phyloP scores from a whole-genome alignment of 306 rosid genomes.

The Malus asiatica region DNA sequence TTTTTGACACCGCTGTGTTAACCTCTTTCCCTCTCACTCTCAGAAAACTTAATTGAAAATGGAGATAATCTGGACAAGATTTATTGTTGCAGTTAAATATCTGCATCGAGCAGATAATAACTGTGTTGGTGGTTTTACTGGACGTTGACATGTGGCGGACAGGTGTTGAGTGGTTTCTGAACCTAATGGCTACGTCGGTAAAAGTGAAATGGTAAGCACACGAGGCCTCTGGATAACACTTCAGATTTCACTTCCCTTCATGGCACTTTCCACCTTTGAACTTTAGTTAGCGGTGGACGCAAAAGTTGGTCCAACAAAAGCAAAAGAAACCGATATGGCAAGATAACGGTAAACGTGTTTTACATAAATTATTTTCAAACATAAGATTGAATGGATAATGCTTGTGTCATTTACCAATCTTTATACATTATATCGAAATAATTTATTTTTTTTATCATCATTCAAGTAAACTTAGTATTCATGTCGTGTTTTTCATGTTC shows the following conservation, averaged over 20 bases:
- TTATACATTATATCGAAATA: no score
- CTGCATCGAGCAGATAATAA: background rate
- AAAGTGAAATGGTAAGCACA: background rate
- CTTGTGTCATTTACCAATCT: no score
- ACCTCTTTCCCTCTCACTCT: background rate
- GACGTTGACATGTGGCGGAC: conserved; percentile 25
- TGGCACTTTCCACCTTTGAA: no score
- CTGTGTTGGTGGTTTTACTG: background rate
- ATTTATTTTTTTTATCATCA: no score
- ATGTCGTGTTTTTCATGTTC: no score
- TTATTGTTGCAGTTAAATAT: background rate
- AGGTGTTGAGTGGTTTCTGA: conserved; percentile 17
- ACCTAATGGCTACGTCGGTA: conserved; percentile 5
- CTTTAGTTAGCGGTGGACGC: no score
- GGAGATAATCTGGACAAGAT: background rate
- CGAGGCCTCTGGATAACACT: background rate
- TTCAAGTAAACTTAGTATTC: no score
- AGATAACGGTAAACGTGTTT: no score
- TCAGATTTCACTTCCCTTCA: background rate
- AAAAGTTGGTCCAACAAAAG: no score
- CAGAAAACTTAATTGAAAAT: background rate
- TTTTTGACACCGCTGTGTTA: background rate
- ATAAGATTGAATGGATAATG: no score
- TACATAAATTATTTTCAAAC: no score
- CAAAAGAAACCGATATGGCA: no score